These are phyloP conservation scores for Candida silvatica DNA, from an alignment of 805 yeast species.

Conservation along the genomic window DNA sequence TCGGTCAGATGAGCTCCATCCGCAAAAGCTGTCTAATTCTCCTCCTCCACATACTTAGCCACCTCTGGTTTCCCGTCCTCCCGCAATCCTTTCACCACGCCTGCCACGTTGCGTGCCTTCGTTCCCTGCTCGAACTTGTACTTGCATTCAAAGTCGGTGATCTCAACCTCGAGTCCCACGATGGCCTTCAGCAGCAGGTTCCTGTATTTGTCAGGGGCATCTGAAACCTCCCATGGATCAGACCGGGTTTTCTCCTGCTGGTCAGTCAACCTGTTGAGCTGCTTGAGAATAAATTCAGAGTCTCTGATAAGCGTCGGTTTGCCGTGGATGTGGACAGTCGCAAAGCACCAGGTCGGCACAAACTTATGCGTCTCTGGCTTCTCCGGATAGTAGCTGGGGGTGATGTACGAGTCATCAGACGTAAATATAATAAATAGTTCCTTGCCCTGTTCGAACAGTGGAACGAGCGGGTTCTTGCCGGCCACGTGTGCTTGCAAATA, in stretches of 20 bases:
- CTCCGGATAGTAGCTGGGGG: conserved; percentile 52
- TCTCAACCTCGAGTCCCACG: conserved; percentile 47
- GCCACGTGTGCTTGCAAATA: conserved; percentile 47
- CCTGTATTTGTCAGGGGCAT: conserved; percentile 45
- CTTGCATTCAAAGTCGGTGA: conserved; percentile 38
- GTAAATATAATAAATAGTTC: conserved; percentile 45
- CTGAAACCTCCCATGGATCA: conserved; percentile 43
- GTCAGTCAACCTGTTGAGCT: conserved; percentile 34
- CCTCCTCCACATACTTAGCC: neutral
- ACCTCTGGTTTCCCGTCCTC: conserved; percentile 11
- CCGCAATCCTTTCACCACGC: conserved; percentile 28
- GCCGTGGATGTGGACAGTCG: conserved; percentile 48
- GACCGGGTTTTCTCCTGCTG: conserved; percentile 36
- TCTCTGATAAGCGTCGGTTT: conserved; percentile 34
- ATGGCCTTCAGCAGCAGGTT: conserved; percentile 38
- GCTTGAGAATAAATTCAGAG: conserved; percentile 37
- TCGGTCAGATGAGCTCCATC: too few species aligned
- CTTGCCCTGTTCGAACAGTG: conserved; percentile 28
- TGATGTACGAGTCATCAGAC: conserved; percentile 41
- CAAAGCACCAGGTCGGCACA: conserved; percentile 69
- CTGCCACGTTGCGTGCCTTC: conserved; percentile 35
- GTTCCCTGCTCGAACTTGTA: conserved; percentile 51
- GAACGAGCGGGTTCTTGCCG: conserved; percentile 40
- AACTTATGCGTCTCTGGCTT: conserved; percentile 48
- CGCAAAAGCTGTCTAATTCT: too few species aligned